phyloP scores from a whole-genome alignment of 108 stramenopile genomes.

The Skeletonema grethae region DNA sequence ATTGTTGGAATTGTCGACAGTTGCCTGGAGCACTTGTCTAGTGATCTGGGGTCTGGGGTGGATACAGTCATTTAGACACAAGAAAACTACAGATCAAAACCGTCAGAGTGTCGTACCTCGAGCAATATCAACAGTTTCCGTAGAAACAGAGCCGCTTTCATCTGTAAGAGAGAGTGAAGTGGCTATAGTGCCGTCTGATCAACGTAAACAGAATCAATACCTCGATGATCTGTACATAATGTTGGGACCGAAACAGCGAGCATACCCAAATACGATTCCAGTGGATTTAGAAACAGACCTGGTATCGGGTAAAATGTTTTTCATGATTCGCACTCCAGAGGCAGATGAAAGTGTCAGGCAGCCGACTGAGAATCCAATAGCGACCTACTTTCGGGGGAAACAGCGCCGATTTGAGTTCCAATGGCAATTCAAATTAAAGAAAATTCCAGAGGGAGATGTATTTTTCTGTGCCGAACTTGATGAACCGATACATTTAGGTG shows the following conservation, averaged over 20 bases:
- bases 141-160: background rate
- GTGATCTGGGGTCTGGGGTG: constrained; percentile 44
- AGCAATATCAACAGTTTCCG: background rate
- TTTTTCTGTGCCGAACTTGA: constrained; percentile 86
- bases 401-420: constrained; percentile 94
- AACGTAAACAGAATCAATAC: constrained; percentile 25
- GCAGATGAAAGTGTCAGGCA: constrained; percentile 52
- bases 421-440: constrained; percentile 86
- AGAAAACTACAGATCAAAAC: background rate
- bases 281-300: constrained; percentile 71
- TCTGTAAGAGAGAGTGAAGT: background rate
- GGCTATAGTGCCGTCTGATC: background rate
- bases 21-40: constrained; percentile 75
- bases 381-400: constrained; percentile 65
- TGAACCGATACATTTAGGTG: constrained; percentile 83
- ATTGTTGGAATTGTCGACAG: constrained; percentile 40
- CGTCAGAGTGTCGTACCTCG: background rate
- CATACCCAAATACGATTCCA: constrained; percentile 46
- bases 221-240: constrained; percentile 51
- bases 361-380: constrained; percentile 41
- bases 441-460: constrained; percentile 64
- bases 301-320: constrained; percentile 78
- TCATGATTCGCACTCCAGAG: constrained; percentile 87
- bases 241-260: constrained; percentile 45
- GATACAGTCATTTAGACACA: background rate